These are phyloP conservation scores for Cinnamomum chago DNA, from an alignment of 164 flowering plant species.

Conservation along the genomic window DNA sequence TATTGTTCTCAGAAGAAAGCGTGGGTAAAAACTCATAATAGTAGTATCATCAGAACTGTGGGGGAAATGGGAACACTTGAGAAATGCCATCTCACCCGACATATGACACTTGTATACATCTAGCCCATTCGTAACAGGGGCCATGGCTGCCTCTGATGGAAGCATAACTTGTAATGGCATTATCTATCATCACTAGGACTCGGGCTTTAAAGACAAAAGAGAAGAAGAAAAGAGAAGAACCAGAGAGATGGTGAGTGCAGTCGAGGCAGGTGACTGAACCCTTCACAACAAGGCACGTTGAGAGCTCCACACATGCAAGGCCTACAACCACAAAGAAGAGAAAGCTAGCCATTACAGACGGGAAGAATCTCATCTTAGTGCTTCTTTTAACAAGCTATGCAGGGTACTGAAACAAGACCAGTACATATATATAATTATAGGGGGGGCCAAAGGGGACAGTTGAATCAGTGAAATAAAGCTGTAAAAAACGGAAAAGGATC, in stretches of 20 bases:
- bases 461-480: background rate
- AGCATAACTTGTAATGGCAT: no score
- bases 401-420: background rate
- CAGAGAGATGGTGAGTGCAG: slow-evolving; percentile 34
- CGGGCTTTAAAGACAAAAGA: background rate
- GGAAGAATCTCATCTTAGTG: background rate
- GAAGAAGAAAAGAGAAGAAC: slow-evolving; percentile 21
- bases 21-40: no score
- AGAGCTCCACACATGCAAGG: slow-evolving; percentile 22
- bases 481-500: background rate
- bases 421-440: no score
- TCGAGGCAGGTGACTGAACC: slow-evolving; percentile 52
- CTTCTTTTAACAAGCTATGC: slow-evolving; percentile 1
- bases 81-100: no score
- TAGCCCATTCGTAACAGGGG: no score
- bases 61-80: no score
- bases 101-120: no score
- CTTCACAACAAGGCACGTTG: slow-evolving; percentile 32
- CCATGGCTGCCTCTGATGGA: no score
- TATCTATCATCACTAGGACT: no score
- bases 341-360: slow-evolving; percentile 10
- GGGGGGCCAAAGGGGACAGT: background rate
- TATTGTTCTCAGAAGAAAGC: no score
- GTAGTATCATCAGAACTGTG: no score
- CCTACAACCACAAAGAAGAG: slow-evolving; percentile 24